Evolutionary conservation across 1,284 basidiomycete genomes (phyloP), one percentile per base, ranked within the genome.

Genomic region (Marasmius sp.): DNA sequence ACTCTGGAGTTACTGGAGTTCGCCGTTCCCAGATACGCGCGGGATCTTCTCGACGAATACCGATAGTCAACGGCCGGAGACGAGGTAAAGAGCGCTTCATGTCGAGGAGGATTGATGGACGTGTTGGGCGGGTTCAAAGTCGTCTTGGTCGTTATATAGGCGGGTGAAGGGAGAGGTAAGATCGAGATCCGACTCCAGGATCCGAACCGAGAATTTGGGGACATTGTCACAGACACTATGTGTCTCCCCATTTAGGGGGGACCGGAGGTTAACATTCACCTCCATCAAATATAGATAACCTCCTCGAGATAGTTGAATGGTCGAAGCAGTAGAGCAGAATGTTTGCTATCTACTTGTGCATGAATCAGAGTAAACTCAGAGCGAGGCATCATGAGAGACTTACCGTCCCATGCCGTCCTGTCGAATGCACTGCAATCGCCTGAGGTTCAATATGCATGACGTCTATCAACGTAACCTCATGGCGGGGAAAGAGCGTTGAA

Each of bases 11-110:
- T 45, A 97, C 76, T 0, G 94, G 93, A 36, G 85, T 86, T 11
- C 94, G 83, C n/a, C 94, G 81, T 73, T 96, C 94, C 94, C 94
- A 96, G 59, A 93, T 86, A 45, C 94, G 78, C 34, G 75, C 66
- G 0, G 91, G 88, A 71, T 95, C 91, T 74, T 97, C 94, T 49
- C 91, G 85, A 22, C 89, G 82, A 53, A 93, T 84, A 33, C 89
- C 89, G 22, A 92, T 70, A 0, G 82, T 67, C 2, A 68, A 41
- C 11, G 65, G 52, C 38, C 52, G 66, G 47, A 60, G 50, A 20
- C 58, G 57, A 38, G 34, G 57, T 27, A 51, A 38, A 37, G 57
- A 20, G 47, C 49, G 36, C 36, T 58, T 58, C 57, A 48, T 58
- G 57, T 27, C 27, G 27, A 27, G 27, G 27, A 38, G 20, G 45